phyloP scores from a whole-genome alignment of 768 basidiomycete genomes.

The Collybia nuda region DNA sequence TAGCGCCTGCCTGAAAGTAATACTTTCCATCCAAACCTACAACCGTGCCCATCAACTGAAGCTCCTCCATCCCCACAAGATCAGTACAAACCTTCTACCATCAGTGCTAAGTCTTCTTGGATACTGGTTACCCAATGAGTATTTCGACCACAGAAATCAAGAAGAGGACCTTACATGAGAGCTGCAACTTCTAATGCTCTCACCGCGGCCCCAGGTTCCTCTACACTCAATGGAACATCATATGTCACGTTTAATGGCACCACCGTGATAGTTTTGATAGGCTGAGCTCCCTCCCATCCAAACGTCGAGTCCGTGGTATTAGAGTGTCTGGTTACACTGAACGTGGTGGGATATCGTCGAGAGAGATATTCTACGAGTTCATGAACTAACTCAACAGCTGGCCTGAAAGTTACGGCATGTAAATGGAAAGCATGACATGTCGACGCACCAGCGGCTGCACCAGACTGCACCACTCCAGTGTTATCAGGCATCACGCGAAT shows the following conservation, averaged over 20 bases:
- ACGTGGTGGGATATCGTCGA: slow-evolving; percentile 59
- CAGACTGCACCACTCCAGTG: slow-evolving; percentile 36
- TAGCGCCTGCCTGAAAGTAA: slow-evolving; percentile 74
- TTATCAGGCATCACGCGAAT: slow-evolving; percentile 51
- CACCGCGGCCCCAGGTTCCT: slow-evolving; percentile 37
- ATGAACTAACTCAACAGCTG: slow-evolving; percentile 67
- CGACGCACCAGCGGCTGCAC: slow-evolving; percentile 35
- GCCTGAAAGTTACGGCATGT: neutral
- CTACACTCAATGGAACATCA: slow-evolving; percentile 41
- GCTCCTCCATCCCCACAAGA: slow-evolving; percentile 3
- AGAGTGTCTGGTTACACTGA: slow-evolving; percentile 46
- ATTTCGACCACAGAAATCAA: neutral
- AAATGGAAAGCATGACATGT: neutral
- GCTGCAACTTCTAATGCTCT: slow-evolving; percentile 63
- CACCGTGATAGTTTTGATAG: slow-evolving; percentile 53
- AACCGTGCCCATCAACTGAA: neutral
- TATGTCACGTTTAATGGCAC: slow-evolving; percentile 47
- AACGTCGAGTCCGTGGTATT: slow-evolving; percentile 15
- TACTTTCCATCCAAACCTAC: slow-evolving; percentile 66
- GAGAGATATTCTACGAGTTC: slow-evolving; percentile 69
- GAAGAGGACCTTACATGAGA: slow-evolving; percentile 48
- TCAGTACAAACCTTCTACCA: slow-evolving; percentile 51
- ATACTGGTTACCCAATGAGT: slow-evolving; percentile 29
- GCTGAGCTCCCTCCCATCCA: slow-evolving; percentile 45
- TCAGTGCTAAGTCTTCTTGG: slow-evolving; percentile 58